Conservation (phyloP, 2,329 filamentous ascomycete species). For the Trichoderma gracile region DNA sequence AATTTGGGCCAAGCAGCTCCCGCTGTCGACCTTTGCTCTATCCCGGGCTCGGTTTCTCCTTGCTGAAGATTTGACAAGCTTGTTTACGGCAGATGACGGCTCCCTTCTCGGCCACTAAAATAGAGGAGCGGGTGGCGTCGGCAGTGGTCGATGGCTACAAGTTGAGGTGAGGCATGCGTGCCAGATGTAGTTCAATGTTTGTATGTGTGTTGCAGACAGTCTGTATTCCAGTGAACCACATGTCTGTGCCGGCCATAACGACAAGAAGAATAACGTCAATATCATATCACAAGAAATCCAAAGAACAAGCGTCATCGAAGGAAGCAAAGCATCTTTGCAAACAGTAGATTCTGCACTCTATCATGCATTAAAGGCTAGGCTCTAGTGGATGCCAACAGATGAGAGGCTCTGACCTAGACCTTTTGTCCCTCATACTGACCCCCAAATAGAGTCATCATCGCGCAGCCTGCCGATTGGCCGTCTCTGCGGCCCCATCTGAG, state of each 20-base stretch:
- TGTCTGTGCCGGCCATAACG: too few species aligned
- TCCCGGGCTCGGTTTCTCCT: not conserved
- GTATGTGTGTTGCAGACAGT: too few species aligned
- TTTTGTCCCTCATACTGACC: too few species aligned
- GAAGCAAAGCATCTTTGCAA: too few species aligned
- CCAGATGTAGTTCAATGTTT: too few species aligned
- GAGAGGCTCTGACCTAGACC: not conserved
- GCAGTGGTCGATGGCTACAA: conserved; percentile 6
- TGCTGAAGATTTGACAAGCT: not conserved
- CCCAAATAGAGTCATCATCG: conserved; percentile 5
- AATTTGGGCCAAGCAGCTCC: conserved; percentile 12
- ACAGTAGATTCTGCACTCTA: too few species aligned
- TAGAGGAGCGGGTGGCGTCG: conserved; percentile 8
- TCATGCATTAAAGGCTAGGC: too few species aligned
- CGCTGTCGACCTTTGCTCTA: conserved; percentile 2
- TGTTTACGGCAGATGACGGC: not conserved
- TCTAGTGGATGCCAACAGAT: not conserved
- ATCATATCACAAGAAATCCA: too few species aligned
- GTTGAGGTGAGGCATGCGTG: too few species aligned
- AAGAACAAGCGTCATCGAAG: too few species aligned
- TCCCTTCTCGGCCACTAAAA: conserved; percentile 10
- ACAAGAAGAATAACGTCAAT: too few species aligned
- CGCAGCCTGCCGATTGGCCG: conserved; percentile 13
- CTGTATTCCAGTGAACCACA: too few species aligned
- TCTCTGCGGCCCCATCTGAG: not conserved